Percentiles rank a stretch among this genome's conserved stretches.
Conservation (phyloP, 768 basidiomycete genomes). For the Boletus bicolor region DNA sequence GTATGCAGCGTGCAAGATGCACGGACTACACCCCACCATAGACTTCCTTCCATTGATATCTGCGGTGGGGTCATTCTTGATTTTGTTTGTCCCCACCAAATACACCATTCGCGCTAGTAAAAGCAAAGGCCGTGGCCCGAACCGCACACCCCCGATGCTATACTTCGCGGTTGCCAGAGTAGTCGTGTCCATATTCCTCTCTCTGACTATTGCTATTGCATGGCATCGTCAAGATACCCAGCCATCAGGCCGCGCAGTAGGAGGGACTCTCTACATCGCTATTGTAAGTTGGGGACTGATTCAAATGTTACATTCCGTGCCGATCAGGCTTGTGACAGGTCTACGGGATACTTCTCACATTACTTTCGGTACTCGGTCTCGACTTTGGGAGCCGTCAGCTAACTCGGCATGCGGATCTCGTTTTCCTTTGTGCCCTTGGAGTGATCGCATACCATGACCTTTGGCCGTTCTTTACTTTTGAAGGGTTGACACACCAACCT, state of each 20-base stretch:
- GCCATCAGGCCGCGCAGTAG: no score
- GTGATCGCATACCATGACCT: neutral
- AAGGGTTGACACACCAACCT: neutral
- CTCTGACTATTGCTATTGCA: neutral
- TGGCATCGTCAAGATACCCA: no score
- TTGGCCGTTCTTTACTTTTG: constrained; percentile 9
- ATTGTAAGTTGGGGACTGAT: no score
- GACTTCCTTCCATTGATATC: neutral
- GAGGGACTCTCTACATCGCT: no score
- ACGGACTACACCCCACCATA: neutral
- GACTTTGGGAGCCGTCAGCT: neutral
- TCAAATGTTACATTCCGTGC: no score
- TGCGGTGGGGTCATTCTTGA: neutral
- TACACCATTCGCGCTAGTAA: neutral
- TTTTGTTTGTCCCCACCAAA: neutral
- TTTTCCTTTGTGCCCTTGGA: constrained; percentile 4
- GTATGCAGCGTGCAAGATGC: neutral
- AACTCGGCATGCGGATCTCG: constrained; percentile 15
- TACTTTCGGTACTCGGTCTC: no score
- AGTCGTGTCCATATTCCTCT: neutral
- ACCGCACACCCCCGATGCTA: neutral
- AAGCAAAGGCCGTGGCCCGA: neutral
- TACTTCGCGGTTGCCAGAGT: neutral
- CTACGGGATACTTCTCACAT: no score
- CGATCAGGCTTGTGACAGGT: no score